A percentile compares a stretch with the other conserved stretches of the same genome.
Conservation (phyloP, 148 eudicot genomes). For the Hydrangea macrophylla region DNA sequence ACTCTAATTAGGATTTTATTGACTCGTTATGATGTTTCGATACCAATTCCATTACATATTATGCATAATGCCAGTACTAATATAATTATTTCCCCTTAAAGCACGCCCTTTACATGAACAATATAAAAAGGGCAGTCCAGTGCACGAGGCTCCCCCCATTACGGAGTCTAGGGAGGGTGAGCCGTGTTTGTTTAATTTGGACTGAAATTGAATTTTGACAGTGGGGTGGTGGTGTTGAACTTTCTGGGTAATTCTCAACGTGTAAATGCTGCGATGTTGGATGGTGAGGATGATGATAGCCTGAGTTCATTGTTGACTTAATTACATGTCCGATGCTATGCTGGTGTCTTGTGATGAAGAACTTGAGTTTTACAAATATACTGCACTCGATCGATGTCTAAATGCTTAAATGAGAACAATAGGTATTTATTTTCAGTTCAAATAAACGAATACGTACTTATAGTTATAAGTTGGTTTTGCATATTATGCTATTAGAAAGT, state of each 20-base stretch:
- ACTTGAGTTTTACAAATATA: slow-evolving; percentile 48
- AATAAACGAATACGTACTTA: neutral
- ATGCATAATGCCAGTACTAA: neutral
- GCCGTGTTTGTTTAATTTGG: neutral
- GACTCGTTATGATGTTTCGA: neutral
- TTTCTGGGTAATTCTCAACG: slow-evolving; percentile 64
- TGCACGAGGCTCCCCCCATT: too few relatives aligned
- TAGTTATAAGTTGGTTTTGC: neutral
- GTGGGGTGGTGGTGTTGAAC: neutral
- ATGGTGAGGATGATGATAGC: slow-evolving; percentile 78
- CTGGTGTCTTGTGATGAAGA: slow-evolving; percentile 46
- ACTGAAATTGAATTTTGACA: neutral
- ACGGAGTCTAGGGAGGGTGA: neutral
- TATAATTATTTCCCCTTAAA: neutral
- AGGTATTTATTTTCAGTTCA: slow-evolving; percentile 33
- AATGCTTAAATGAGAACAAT: slow-evolving; percentile 79
- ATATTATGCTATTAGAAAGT: neutral
- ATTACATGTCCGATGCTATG: slow-evolving; percentile 40
- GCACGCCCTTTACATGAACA: neutral
- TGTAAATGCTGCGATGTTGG: slow-evolving; percentile 74
- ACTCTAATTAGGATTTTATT: neutral
- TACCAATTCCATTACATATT: neutral
- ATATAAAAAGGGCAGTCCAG: too few relatives aligned
- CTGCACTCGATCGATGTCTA: slow-evolving; percentile 63
- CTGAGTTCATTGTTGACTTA: slow-evolving; percentile 75